Conservation (phyloP, 805 yeast genomes). For the Candida glaebosa region DNA sequence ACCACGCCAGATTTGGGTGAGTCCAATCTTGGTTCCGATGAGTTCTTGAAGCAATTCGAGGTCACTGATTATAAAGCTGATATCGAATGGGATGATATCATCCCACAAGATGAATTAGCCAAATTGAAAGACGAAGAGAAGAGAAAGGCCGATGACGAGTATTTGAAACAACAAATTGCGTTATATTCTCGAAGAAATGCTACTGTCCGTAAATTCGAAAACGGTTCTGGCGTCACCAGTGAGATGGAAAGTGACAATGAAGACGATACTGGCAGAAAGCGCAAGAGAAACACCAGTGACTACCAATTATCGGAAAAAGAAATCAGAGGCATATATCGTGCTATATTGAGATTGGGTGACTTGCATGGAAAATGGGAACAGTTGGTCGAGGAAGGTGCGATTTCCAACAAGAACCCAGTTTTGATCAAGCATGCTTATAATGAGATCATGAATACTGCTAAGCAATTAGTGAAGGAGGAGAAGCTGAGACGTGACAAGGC, state of each 20-base stretch:
- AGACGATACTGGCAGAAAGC: constrained; percentile 16
- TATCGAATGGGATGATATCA: constrained; percentile 98
- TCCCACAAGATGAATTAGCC: constrained; percentile 88
- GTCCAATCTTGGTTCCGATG: constrained; percentile 97
- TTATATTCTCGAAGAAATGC: constrained; percentile 80
- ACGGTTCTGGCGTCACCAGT: constrained; percentile 27
- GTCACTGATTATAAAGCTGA: constrained; percentile 98
- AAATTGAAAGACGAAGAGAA: constrained; percentile 90
- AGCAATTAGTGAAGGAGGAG: constrained; percentile 58
- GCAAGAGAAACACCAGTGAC: constrained; percentile 33
- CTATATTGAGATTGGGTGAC: constrained; percentile 80
- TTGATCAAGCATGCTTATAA: constrained; percentile 69
- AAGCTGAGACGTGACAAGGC: constrained; percentile 58
- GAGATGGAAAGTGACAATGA: constrained; percentile 40
- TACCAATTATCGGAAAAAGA: constrained; percentile 78
- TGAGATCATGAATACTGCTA: constrained; percentile 65
- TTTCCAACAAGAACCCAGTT: constrained; percentile 81
- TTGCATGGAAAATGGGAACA: constrained; percentile 75
- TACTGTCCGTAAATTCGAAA: constrained; percentile 56
- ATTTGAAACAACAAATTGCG: constrained; percentile 83
- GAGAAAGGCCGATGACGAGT: constrained; percentile 80
- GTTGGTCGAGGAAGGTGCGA: constrained; percentile 82
- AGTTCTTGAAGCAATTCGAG: constrained; percentile 93
- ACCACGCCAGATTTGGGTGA: constrained; percentile 97
- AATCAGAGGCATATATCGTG: constrained; percentile 77